Conservation (phyloP, 352 stramenopile species). For the Pythium chondricola region DNA sequence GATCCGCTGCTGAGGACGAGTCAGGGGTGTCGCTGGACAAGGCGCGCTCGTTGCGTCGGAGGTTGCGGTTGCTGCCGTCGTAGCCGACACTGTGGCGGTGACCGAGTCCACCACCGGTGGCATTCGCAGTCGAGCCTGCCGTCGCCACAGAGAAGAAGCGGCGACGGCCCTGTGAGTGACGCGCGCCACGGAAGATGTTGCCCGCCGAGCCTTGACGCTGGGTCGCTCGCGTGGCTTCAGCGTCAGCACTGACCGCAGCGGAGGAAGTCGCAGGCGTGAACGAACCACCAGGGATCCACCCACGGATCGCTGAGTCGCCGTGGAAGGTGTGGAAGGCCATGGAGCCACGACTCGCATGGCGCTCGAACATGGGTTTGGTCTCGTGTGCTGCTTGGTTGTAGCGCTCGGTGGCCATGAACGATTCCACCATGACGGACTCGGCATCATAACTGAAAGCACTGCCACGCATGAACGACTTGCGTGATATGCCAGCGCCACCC, state of each 20-base stretch:
- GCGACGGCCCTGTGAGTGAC: conserved; percentile 40
- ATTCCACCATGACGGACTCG: conserved; percentile 86
- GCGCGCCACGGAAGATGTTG: conserved; percentile 60
- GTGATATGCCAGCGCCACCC: conserved; percentile 11
- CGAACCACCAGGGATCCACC: conserved; percentile 1
- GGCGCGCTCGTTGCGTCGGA: conserved; percentile 9
- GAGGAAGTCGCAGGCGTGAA: background rate
- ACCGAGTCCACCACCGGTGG: background rate
- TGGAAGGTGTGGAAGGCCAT: conserved; percentile 65
- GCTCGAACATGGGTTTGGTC: conserved; percentile 60
- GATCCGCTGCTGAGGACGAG: background rate
- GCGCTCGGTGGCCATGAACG: conserved; percentile 77
- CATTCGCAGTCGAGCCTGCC: background rate
- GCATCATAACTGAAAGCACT: conserved; percentile 87
- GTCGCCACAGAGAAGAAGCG: conserved; percentile 44
- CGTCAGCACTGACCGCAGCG: background rate
- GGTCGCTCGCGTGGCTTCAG: background rate
- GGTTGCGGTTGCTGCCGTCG: conserved; percentile 8
- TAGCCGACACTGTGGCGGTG: background rate
- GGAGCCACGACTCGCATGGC: conserved; percentile 78
- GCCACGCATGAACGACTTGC: conserved; percentile 42
- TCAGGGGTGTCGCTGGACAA: conserved; percentile 9
- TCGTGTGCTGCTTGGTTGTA: conserved; percentile 39
- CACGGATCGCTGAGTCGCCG: conserved; percentile 16
- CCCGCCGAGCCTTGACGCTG: conserved; percentile 33